phyloP scores from a whole-genome alignment of 495 filamentous ascomycete genomes.

The Hypomontagnella monticulosa region DNA sequence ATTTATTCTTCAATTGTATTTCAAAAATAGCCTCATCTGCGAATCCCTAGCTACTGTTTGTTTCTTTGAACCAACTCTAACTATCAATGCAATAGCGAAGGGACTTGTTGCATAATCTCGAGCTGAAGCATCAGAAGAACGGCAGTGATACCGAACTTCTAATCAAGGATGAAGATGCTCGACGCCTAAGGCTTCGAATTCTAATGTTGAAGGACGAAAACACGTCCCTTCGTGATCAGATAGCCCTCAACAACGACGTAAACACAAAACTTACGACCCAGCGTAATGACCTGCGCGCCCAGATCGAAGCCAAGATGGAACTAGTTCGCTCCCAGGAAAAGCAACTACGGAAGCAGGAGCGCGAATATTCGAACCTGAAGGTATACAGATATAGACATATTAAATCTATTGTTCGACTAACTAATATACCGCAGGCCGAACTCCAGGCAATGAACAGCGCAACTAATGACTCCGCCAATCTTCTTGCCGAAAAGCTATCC shows the following conservation, averaged over 20 bases:
- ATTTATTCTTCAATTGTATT: background rate
- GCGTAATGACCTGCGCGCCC: slow-evolving; percentile 63
- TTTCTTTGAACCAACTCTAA: slow-evolving; percentile 13
- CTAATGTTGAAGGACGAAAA: slow-evolving; percentile 77
- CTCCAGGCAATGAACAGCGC: slow-evolving; percentile 68
- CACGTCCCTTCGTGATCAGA: slow-evolving; percentile 47
- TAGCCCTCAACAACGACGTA: slow-evolving; percentile 61
- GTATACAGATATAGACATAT: slow-evolving; percentile 53
- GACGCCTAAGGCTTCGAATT: slow-evolving; percentile 70
- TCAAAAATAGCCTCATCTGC: background rate
- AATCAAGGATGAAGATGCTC: slow-evolving; percentile 72
- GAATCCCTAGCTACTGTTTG: no score
- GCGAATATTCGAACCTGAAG: slow-evolving; percentile 73
- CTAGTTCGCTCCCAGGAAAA: slow-evolving; percentile 65
- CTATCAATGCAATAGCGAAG: slow-evolving; percentile 40
- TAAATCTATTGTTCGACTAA: slow-evolving; percentile 25
- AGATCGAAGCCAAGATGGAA: slow-evolving; percentile 65
- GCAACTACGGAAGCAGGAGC: slow-evolving; percentile 64
- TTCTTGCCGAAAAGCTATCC: slow-evolving; percentile 79
- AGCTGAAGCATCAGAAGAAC: slow-evolving; percentile 72
- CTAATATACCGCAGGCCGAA: slow-evolving; percentile 64
- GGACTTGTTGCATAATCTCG: slow-evolving; percentile 59
- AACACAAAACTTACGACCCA: slow-evolving; percentile 67
- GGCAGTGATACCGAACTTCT: slow-evolving; percentile 66
- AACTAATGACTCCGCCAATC: slow-evolving; percentile 71